Percentiles rank a stretch among this genome's conserved stretches.
Evolutionary conservation across 2,329 filamentous ascomycete species (phyloP).

Genomic region (Pseudonectria foliicola): DNA sequence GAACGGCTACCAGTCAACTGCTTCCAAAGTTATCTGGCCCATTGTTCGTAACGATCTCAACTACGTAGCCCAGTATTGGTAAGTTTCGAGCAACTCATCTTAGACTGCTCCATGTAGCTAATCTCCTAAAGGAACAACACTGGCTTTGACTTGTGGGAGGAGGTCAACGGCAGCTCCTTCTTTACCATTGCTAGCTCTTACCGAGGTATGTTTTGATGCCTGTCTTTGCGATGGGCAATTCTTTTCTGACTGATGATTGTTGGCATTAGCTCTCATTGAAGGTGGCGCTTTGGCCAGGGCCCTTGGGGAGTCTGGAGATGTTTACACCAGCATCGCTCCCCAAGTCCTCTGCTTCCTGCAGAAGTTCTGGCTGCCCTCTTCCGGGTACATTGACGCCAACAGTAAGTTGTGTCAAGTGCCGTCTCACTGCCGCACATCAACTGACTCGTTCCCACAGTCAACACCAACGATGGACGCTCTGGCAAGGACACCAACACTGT

Average conservation of each 20-base stretch:
- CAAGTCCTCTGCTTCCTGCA: conserved; percentile 68
- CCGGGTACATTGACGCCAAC: conserved; percentile 61
- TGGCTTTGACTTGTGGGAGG: conserved; percentile 78
- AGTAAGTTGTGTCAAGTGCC: conserved; percentile 30
- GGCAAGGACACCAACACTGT: conserved; percentile 69
- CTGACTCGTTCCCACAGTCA: conserved; percentile 31
- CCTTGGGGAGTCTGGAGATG: conserved; percentile 52
- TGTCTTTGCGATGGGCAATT: too few species aligned
- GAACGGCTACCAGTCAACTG: conserved; percentile 56
- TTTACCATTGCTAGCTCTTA: conserved; percentile 68
- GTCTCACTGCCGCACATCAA: neutral
- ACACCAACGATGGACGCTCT: conserved; percentile 51
- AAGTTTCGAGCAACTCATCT: conserved; percentile 2
- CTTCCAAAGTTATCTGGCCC: conserved; percentile 58
- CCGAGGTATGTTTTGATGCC: conserved; percentile 43
- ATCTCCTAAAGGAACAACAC: conserved; percentile 40
- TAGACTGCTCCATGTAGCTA: neutral
- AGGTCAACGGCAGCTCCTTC: conserved; percentile 69
- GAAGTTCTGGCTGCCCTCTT: conserved; percentile 59
- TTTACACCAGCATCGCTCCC: conserved; percentile 59
- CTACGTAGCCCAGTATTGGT: conserved; percentile 69
- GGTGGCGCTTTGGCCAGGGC: conserved; percentile 58
- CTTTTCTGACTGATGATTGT: too few species aligned
- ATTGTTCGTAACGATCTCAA: conserved; percentile 68
- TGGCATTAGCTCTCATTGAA: conserved; percentile 47